These are phyloP conservation scores for Castanea crenata DNA, from an alignment of 306 rosid genomes.

Conservation along the genomic window DNA sequence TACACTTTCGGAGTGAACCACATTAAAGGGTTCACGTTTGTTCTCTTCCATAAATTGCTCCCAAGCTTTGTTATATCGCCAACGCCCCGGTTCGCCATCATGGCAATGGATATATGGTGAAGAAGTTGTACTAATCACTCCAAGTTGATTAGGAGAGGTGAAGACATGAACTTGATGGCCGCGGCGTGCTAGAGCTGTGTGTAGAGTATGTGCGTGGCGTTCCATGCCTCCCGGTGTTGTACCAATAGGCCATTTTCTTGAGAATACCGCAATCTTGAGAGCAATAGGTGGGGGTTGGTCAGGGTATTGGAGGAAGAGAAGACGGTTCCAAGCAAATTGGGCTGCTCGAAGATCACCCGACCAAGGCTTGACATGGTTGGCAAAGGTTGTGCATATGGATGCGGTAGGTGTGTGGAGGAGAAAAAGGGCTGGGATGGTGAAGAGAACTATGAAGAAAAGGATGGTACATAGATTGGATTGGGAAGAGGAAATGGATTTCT, in stretches of 20 bases:
- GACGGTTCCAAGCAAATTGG: conserved; percentile 82
- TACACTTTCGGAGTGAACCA: conserved; percentile 92
- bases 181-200: conserved; percentile 69
- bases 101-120: conserved; percentile 72
- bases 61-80: conserved; percentile 96
- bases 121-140: conserved; percentile 26
- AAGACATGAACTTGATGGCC: conserved; percentile 88
- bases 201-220: conserved; percentile 87
- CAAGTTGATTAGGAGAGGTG: conserved; percentile 60
- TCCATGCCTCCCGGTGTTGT: conserved; percentile 96
- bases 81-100: conserved; percentile 80
- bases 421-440: conserved; percentile 65
- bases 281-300: conserved; percentile 30
- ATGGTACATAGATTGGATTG: conserved; percentile 56
- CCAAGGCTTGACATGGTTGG: conserved; percentile 42
- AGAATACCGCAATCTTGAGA: conserved; percentile 83
- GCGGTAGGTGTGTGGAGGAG: conserved; percentile 61
- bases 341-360: conserved; percentile 76
- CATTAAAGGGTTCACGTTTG: conserved; percentile 55
- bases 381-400: conserved; percentile 53
- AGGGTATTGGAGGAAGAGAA: conserved; percentile 32
- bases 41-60: conserved; percentile 70
- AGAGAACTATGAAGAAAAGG: conserved; percentile 71
- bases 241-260: conserved; percentile 89
- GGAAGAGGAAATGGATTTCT: conserved; percentile 39